Evolutionary conservation across 768 basidiomycete species (phyloP).

Genomic region (Russula foetens): DNA sequence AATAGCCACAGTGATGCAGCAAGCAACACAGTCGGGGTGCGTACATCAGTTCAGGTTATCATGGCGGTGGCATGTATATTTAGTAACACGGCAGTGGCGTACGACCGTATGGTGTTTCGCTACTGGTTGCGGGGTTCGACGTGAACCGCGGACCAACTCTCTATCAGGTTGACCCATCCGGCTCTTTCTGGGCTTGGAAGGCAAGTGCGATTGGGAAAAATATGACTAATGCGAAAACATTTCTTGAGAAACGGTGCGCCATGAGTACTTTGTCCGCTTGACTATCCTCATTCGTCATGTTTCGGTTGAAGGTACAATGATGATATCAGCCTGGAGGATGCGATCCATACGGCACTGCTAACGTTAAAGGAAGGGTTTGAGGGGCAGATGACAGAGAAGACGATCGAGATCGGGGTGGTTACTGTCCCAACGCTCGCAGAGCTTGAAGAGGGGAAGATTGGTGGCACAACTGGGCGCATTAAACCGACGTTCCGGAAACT

Average conservation of each 20-base stretch:
- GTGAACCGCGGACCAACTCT: conserved; percentile 89
- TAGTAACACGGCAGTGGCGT: conserved; percentile 62
- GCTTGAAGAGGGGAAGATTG: conserved; percentile 62
- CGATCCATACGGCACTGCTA: conserved; percentile 95
- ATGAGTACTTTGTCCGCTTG: conserved; percentile 16
- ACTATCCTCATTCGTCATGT: not conserved
- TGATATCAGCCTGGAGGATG: conserved; percentile 97
- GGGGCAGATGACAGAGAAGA: conserved; percentile 99
- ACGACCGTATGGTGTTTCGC: conserved; percentile 95
- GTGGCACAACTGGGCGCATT: conserved; percentile 57
- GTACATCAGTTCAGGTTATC: conserved; percentile 23
- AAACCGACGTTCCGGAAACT: conserved; percentile 92
- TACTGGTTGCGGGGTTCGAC: conserved; percentile 97
- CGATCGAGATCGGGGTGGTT: conserved; percentile 96
- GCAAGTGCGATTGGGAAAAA: conserved; percentile 99
- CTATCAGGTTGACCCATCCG: conserved; percentile 98
- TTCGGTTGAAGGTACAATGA: conserved; percentile 76
- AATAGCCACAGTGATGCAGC: conserved; percentile 97
- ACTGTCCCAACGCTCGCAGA: conserved; percentile 74
- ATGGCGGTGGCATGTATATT: not conserved
- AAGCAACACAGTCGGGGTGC: conserved; percentile 97
- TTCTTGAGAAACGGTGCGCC: conserved; percentile 91
- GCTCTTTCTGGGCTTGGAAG: conserved; percentile 99
- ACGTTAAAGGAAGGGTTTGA: conserved; percentile 99
- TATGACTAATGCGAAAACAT: conserved; percentile 99